phyloP scores from a whole-genome alignment of 116 monocot genomes.

The Thalassia testudinum region DNA sequence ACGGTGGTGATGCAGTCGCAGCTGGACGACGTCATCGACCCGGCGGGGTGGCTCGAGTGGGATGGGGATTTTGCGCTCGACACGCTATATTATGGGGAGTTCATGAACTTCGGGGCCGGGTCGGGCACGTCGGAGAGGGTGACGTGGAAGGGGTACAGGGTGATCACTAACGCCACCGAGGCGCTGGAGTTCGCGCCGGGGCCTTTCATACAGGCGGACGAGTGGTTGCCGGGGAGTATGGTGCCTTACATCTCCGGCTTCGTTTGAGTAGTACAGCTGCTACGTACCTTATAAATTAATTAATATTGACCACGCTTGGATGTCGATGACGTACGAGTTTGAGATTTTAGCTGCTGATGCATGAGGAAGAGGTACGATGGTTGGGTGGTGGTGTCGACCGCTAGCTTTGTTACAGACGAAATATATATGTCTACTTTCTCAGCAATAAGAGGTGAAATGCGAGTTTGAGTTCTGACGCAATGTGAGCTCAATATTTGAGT shows the following conservation, averaged over 20 bases:
- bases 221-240: conserved; percentile 11
- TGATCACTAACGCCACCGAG: conserved; percentile 9
- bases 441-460: too few relatives aligned
- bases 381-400: too few relatives aligned
- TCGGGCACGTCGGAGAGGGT: conserved; percentile 16
- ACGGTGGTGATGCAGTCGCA: conserved; percentile 16
- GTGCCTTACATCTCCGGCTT: conserved; percentile 16
- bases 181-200: conserved; percentile 13
- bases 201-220: conserved; percentile 17
- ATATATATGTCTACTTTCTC: too few relatives aligned
- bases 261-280: too few relatives aligned
- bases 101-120: conserved; percentile 13
- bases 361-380: too few relatives aligned
- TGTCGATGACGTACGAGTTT: too few relatives aligned
- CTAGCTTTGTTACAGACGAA: too few relatives aligned
- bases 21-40: conserved; percentile 16
- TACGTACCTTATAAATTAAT: too few relatives aligned
- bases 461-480: too few relatives aligned
- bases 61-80: conserved; percentile 19
- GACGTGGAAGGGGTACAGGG: conserved; percentile 20
- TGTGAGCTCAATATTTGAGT: too few relatives aligned
- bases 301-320: too few relatives aligned
- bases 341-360: too few relatives aligned
- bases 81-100: conserved; percentile 27
- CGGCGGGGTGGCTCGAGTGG: conserved; percentile 26